These are phyloP conservation scores for Russula brevipes DNA, from an alignment of 768 basidiomycete genomes.

Conservation along the genomic window DNA sequence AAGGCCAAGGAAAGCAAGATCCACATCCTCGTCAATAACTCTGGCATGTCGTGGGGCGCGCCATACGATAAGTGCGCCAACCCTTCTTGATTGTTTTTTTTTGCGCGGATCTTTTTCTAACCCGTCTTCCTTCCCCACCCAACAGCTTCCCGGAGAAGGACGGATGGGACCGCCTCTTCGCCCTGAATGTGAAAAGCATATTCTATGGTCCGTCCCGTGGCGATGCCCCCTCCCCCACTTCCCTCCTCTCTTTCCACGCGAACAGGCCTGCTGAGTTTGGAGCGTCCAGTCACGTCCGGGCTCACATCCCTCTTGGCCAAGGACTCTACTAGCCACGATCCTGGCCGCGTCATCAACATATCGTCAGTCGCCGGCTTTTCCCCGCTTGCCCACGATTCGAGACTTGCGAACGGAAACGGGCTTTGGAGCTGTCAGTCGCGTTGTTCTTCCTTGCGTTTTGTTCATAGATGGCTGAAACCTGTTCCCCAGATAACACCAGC, in stretches of 20 bases:
- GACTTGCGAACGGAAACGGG: slow-evolving; percentile 55
- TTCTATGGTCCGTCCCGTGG: slow-evolving; percentile 59
- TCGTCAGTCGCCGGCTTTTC: slow-evolving; percentile 63
- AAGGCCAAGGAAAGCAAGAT: slow-evolving; percentile 65
- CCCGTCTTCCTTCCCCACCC: too few relatives aligned
- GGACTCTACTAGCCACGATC: slow-evolving; percentile 55
- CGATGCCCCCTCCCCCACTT: not conserved
- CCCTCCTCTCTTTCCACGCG: not conserved
- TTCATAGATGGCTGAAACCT: not conserved
- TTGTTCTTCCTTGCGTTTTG: not conserved
- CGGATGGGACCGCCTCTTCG: slow-evolving; percentile 82
- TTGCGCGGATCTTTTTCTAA: too few relatives aligned
- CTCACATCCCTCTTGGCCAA: slow-evolving; percentile 62
- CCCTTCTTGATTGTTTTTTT: not conserved
- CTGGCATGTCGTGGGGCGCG: slow-evolving; percentile 75
- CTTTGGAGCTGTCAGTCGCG: slow-evolving; percentile 70
- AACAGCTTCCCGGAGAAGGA: slow-evolving; percentile 63
- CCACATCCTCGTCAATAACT: slow-evolving; percentile 82
- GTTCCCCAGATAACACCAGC: slow-evolving; percentile 59
- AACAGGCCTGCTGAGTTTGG: not conserved
- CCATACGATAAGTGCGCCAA: slow-evolving; percentile 45
- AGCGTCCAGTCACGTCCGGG: slow-evolving; percentile 49
- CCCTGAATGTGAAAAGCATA: slow-evolving; percentile 79
- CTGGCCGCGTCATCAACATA: slow-evolving; percentile 76
- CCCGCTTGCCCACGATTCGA: slow-evolving; percentile 44